These are phyloP conservation scores for Austropuccinia psidii DNA, from an alignment of 1,284 basidiomycete genomes.

Conservation along the genomic window DNA sequence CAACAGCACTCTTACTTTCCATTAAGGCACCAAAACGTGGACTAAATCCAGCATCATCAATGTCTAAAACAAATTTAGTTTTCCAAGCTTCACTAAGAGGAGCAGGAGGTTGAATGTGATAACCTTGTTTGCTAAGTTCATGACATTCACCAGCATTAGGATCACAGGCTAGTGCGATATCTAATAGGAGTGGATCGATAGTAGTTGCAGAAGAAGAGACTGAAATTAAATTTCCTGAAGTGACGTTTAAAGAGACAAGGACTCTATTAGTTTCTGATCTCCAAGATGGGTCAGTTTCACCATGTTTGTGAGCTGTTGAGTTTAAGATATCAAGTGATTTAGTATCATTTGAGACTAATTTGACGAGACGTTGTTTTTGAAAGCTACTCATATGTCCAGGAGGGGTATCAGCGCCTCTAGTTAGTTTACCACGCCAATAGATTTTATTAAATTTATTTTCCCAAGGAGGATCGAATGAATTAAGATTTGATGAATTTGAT, in stretches of 20 bases:
- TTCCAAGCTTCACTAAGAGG: conserved; percentile 78
- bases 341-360: conserved; percentile 39
- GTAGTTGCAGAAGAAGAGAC: conserved; percentile 50
- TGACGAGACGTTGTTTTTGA: conserved; percentile 69
- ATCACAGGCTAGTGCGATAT: conserved; percentile 62
- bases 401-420: conserved; percentile 79
- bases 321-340: conserved; percentile 5
- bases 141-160: conserved; percentile 65
- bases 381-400: conserved; percentile 73
- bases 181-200: conserved; percentile 75
- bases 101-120: conserved; percentile 52
- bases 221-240: conserved; percentile 41
- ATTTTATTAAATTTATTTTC: conserved; percentile 62
- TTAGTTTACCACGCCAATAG: conserved; percentile 83
- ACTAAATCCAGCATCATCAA: conserved; percentile 92
- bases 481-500: conserved; percentile 41
- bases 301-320: conserved; percentile 11
- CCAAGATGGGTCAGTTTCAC: conserved; percentile 51
- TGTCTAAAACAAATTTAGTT: conserved; percentile 81
- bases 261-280: conserved; percentile 56
- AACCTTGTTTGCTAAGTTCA: conserved; percentile 49
- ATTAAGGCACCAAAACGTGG: conserved; percentile 78
- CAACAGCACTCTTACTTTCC: conserved; percentile 73
- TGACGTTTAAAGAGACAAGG: conserved; percentile 52
- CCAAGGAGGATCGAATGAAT: conserved; percentile 59